A percentile compares a stretch with the other conserved stretches of the same genome.
These are phyloP conservation scores for Aureobasidium namibiae DNA, from an alignment of 2,329 filamentous ascomycete genomes.

Conservation along the genomic window DNA sequence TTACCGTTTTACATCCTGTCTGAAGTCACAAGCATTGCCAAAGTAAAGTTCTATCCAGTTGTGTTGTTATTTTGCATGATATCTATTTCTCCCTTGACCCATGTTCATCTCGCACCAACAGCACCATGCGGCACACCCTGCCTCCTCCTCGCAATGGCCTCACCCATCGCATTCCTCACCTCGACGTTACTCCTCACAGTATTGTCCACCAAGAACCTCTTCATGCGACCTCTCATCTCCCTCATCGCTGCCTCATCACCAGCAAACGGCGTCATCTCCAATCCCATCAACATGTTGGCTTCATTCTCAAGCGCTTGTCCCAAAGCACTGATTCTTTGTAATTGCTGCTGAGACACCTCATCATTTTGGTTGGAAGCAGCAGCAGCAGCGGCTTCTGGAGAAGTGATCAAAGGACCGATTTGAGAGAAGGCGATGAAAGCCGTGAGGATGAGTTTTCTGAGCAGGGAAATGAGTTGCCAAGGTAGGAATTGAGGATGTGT, in stretches of 20 bases:
- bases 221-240: constrained; percentile 62
- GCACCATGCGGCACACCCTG: constrained; percentile 12
- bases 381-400: background rate
- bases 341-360: constrained; percentile 47
- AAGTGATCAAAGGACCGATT: constrained; percentile 53
- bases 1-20: background rate
- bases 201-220: constrained; percentile 82
- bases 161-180: constrained; percentile 70
- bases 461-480: constrained; percentile 72
- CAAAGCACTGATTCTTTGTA: constrained; percentile 56
- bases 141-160: constrained; percentile 46
- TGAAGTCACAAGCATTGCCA: background rate
- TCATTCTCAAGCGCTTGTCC: constrained; percentile 59
- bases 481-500: constrained; percentile 56
- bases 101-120: background rate
- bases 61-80: background rate
- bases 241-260: constrained; percentile 59
- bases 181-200: constrained; percentile 71
- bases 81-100: background rate
- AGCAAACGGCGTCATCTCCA: constrained; percentile 74
- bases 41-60: background rate
- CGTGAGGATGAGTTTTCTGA: constrained; percentile 68
- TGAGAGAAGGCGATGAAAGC: constrained; percentile 77
- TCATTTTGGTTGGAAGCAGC: constrained; percentile 13
- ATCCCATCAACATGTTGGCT: constrained; percentile 57